Base-by-base conservation (phyloP, 176 grass and related monocot species). In the Cenchrus americanus region DNA sequence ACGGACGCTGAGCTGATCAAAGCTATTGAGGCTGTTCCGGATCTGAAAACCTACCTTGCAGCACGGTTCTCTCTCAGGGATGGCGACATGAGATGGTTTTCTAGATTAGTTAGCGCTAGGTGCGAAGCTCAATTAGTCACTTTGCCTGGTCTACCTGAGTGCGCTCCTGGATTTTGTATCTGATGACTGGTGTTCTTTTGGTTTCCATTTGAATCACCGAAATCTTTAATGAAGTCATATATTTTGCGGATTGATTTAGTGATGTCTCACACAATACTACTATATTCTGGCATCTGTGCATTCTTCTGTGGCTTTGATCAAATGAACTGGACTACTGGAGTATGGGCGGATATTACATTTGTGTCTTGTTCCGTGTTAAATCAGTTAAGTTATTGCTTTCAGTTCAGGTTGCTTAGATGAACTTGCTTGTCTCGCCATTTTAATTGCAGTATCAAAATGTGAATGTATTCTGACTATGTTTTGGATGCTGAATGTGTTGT, bases 71-170 rank as follows among this genome's bases (percentile, higher is more conserved):
- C 82, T 43, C 92, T 98, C 15, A 94, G 95, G 85, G 88, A 92
- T 3, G 91, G 95, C 61, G 94, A 94, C 95, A 98, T 71, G 92
- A 95, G 87, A 94, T 98, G 77, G 74, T 76, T 72, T 98, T 98
- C 86, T 98, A 91, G 86, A 76, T 65, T 79, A 43, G 59, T 87
- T 52, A 22, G 37, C 21, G 46, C 69, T 60, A 30, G 27, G 27
- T 30, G 27, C 27, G 27, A 30, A 30, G 27, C 18, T 61, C 53
- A 83, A 52, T 61, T 80, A 84, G 46, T 76, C 22, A 42, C 80
- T 77, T 84, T 84, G 76, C 69, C 61, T 86, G 75, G 66, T 41
- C 64, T 90, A 80, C 34, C 63, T 59, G 27, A 30, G 18, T 76
- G 71, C 69, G 52, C 62, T 76, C 24, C 74, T 80, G 69, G 63